Conservation (phyloP, 805 yeast species). For the Suhomyces faveliae region DNA sequence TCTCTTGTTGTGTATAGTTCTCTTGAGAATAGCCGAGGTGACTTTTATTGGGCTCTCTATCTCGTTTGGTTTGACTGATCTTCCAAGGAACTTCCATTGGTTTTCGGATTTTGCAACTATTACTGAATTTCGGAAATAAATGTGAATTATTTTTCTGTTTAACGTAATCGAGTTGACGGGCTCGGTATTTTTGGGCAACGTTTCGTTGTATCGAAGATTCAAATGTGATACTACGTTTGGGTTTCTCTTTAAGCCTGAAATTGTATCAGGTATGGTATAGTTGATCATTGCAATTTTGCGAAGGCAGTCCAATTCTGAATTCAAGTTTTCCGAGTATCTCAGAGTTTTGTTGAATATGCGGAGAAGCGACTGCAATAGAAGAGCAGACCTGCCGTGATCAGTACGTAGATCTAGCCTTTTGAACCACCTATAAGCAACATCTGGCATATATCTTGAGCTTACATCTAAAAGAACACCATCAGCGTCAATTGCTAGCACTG, state of each 20-base stretch:
- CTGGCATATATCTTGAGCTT: slow-evolving; percentile 30
- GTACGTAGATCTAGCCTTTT: slow-evolving; percentile 27
- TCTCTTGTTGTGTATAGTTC: slow-evolving; percentile 23
- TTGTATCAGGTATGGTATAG: slow-evolving; percentile 22
- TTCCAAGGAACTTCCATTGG: slow-evolving; percentile 36
- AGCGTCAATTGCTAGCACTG: slow-evolving; percentile 23
- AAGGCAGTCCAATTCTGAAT: slow-evolving; percentile 21
- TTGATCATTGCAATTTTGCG: slow-evolving; percentile 22
- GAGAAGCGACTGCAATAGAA: slow-evolving; percentile 26
- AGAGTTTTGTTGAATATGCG: slow-evolving; percentile 16
- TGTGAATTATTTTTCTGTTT: slow-evolving; percentile 12
- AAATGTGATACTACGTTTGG: slow-evolving; percentile 25
- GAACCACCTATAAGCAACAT: slow-evolving; percentile 31
- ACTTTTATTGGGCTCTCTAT: slow-evolving; percentile 17
- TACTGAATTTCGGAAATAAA: slow-evolving; percentile 22
- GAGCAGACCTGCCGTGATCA: slow-evolving; percentile 22
- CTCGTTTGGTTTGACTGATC: slow-evolving; percentile 24
- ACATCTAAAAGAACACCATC: slow-evolving; percentile 24
- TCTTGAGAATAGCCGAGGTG: slow-evolving; percentile 17
- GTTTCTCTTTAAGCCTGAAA: slow-evolving; percentile 25
- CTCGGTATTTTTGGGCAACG: slow-evolving; percentile 11
- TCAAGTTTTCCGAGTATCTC: slow-evolving; percentile 5
- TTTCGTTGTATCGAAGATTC: slow-evolving; percentile 28
- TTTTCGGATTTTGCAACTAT: slow-evolving; percentile 29
- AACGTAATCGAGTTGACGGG: slow-evolving; percentile 17